A percentile compares a stretch with the other conserved stretches of the same genome.
Evolutionary conservation across 805 yeast species (phyloP).

Genomic region (Pichia deserticola): DNA sequence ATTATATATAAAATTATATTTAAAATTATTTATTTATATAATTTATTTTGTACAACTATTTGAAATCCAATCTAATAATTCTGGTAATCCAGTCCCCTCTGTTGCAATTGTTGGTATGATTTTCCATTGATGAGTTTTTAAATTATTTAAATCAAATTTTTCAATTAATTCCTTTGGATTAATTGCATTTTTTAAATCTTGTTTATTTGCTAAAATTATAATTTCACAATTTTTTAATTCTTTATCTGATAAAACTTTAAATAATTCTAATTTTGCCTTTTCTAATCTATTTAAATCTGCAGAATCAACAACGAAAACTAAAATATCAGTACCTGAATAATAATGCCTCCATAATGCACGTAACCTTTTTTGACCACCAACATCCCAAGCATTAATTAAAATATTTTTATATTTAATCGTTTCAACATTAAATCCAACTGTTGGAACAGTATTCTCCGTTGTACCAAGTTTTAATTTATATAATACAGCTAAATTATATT

Average conservation of each 20-base stretch:
- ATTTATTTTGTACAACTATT: constrained; percentile 18
- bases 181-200: constrained; percentile 65
- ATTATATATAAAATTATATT: too few species aligned
- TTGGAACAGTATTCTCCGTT: constrained; percentile 75
- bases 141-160: constrained; percentile 50
- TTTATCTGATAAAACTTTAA: constrained; percentile 71
- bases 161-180: constrained; percentile 78
- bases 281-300: constrained; percentile 65
- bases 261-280: constrained; percentile 72
- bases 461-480: constrained; percentile 77
- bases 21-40: too few species aligned
- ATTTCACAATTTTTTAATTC: constrained; percentile 75
- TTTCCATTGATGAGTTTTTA: constrained; percentile 75
- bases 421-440: constrained; percentile 86
- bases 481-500: constrained; percentile 44
- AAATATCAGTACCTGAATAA: constrained; percentile 86
- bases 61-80: constrained; percentile 82
- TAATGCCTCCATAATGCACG: constrained; percentile 95
- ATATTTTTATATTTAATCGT: constrained; percentile 42
- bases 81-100: constrained; percentile 84
- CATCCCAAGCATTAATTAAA: constrained; percentile 67
- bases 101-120: constrained; percentile 87
- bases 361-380: constrained; percentile 91
- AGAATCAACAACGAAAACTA: constrained; percentile 85
- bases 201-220: constrained; percentile 84